Evolutionary conservation across 768 basidiomycete species (phyloP), one percentile per base, ranked within the genome.

Genomic region (Lactifluus echinatus): DNA sequence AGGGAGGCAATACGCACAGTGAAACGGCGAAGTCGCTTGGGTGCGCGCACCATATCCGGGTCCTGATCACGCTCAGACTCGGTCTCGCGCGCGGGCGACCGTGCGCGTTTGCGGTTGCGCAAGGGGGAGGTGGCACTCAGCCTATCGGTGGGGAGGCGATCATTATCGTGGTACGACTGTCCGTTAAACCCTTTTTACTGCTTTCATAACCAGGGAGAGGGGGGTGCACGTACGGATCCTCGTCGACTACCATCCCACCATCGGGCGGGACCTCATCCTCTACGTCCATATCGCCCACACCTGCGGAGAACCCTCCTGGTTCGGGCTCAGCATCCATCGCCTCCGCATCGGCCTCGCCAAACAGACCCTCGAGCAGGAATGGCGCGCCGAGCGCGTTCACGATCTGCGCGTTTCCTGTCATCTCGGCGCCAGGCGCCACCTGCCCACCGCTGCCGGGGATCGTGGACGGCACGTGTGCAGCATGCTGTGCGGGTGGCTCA

Each of bases 371-470:
- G 2, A 87, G 69, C 59, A 86, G 81, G 66, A 98, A 96, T 2
- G 92, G 87, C 56, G 85, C 82, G 10, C 84, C 83, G 24, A 91
- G 81, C 44, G 75, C 71, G 2, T 72, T 74, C 4, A 96, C 68
- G 48, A 96, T 90, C 64, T 90, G 83, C 0, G 89, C 85, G 63
- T 90, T 84, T 8, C 89, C 89, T 33, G 89, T 84, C 55, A 78
- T 80, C 65, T 92, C 90, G 14, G 86, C 89, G 21, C 87, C 89
- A 8, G 84, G 82, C 0, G 85, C 83, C 55, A 83, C 74, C n/a
- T 58, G 55, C 12, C 49, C 64, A 63, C 50, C 68, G 6, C 72
- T 74, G 10, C 76, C 76, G 0, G 66, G 55, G 10, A 72, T 65
- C 12, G 67, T 72, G 0, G 77, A 72, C 5, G 88, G 72, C 21